Base-by-base conservation (phyloP, 306 rosid genomes). In the Lathyrus tuberosus region DNA sequence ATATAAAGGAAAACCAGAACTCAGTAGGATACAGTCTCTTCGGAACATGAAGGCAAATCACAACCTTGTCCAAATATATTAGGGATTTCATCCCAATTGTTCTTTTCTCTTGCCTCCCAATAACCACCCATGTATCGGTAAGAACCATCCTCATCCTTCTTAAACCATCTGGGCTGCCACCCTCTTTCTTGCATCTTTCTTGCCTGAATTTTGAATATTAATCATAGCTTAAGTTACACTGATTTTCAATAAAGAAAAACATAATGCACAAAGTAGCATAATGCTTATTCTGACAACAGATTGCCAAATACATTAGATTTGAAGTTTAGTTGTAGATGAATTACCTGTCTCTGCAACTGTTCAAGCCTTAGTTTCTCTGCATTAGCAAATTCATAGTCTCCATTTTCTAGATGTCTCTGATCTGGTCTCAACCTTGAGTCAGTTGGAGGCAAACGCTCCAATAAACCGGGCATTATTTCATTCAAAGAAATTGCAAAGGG, bases 341-440 rank as follows among this genome's bases (percentile, higher is more conserved):
- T 40, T 84, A 94, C 99, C 96, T 91, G 99, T 91, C 99, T 87
- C 82, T 94, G 99, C 67, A 94, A 78, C 84, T 86, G 97, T 79
- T 94, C 99, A 71, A 94, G 97, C 78, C 97, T 86, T 26, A 94
- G 82, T 75, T 94, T 94, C 92, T 94, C 99, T 4, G 89, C 83
- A 79, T 94, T 94, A 62, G 96, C 97, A 82, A 77, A 70, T 61
- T 91, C 97, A 35, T 94, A 94, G 51, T 94, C 97, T 74, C 99
- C 99, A 68, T 94, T 91, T 84, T 94, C 99, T 58, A 91, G 72
- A 84, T 88, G 88, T 74, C 97, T 88, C 81, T 91, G 99, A 82
- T 94, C 99, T 41, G 99, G 99, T 78, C 99, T 89, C 78, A 94
- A 85, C 84, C 99, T 91, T 3, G 97, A 94, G 84, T 94, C 99